Evolutionary conservation across 768 basidiomycete genomes (phyloP).

Genomic region (Hygrocybe punicea): DNA sequence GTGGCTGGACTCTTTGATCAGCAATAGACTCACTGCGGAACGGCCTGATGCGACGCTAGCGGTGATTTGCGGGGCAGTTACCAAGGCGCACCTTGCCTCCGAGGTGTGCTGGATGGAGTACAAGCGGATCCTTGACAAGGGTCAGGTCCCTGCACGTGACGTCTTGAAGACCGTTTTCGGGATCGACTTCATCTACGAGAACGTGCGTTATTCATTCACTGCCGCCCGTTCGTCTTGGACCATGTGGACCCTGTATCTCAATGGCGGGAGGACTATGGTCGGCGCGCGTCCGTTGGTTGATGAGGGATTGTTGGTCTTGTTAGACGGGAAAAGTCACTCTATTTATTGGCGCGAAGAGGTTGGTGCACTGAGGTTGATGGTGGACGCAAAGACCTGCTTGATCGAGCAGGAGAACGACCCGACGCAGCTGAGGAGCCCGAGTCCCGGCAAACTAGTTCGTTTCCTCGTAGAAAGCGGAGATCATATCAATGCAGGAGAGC

Average conservation of each 20-base stretch:
- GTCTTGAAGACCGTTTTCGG: constrained; percentile 95
- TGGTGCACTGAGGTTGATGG: constrained; percentile 85
- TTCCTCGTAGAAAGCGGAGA: constrained; percentile 97
- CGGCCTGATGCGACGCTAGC: constrained; percentile 90
- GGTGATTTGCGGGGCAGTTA: constrained; percentile 93
- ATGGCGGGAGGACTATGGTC: constrained; percentile 89
- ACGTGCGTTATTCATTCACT: constrained; percentile 91
- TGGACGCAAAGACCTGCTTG: constrained; percentile 96
- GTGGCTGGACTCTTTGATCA: constrained; percentile 97
- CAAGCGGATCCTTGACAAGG: constrained; percentile 94
- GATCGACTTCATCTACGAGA: constrained; percentile 97
- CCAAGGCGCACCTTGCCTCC: constrained; percentile 88
- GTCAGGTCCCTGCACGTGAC: constrained; percentile 93
- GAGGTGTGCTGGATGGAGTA: constrained; percentile 91
- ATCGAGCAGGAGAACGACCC: constrained; percentile 99
- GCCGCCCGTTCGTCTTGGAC: constrained; percentile 86
- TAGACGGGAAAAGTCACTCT: constrained; percentile 94
- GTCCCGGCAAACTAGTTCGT: constrained; percentile 93
- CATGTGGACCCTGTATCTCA: constrained; percentile 92
- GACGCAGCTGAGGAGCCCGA: constrained; percentile 92
- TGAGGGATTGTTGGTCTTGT: constrained; percentile 85
- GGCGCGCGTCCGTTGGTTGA: constrained; percentile 91
- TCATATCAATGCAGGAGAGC: constrained; percentile 93
- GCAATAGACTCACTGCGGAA: constrained; percentile 95
- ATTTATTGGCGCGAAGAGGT: constrained; percentile 99